Evolutionary conservation across 441 rosid species (phyloP), one percentile per base, ranked within the genome.

Genomic region (Viola pubescens): DNA sequence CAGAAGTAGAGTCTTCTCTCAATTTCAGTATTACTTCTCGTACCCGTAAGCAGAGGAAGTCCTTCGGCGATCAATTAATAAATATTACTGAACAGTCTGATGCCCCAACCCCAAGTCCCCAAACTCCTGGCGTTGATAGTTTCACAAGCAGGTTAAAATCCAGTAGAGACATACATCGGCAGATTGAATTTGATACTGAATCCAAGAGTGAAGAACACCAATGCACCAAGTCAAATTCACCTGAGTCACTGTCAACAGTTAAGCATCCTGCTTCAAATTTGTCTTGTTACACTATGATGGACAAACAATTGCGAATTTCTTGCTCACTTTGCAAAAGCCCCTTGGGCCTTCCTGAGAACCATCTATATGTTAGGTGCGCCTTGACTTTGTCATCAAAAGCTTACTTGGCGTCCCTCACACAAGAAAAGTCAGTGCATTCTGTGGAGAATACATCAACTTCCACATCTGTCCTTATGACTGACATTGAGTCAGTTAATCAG

Each of bases 21-120:
- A 75, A 75, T 75, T 55, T 48, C 45, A 92, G 98, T 62, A 89
- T 77, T 66, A 88, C 81, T 75, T 94, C 95, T 64, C 89, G 72
- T 68, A 69, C 75, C 62, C 76, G 70, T 61, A 90, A 88, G 71
- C 77, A 83, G 74, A 84, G 85, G 78, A 81, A 73, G 75, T 66
- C 62, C 59, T 57, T 68, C n/a, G 61, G 56, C 75, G 78, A 73
- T 19, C 75, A 81, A 47, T 63, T 71, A 58, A 66, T 72, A 58
- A 70, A 71, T 68, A 79, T 81, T 60, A 61, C 69, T 49, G 82
- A 70, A 70, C 53, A 56, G 62, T 53, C 59, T 63, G 70, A 70
- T 66, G 70, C 57, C 51, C 65, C 77, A 48, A 58, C 65, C 19
- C 19, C 19, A 16, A 16, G 19, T 62, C 63, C 66, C 26, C 46